phyloP scores from a whole-genome alignment of 208 protist genomes.

The Trypanosoma vivax region DNA sequence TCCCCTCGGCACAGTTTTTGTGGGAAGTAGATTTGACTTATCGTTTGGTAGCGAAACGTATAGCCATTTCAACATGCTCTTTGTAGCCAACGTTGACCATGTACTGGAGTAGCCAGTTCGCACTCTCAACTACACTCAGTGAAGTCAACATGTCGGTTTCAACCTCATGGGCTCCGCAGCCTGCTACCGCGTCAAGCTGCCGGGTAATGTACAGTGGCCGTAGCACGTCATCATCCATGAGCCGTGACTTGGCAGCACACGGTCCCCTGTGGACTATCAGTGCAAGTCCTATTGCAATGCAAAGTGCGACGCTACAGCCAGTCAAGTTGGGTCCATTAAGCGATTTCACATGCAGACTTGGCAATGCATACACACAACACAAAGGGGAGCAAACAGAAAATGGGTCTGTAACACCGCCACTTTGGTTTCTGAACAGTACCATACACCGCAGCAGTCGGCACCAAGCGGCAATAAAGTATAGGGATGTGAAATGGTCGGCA shows the following conservation, averaged over 20 bases:
- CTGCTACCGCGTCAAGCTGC: neutral
- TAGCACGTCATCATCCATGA: slow-evolving; percentile 15
- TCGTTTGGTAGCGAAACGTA: slow-evolving; percentile 1
- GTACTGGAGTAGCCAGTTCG: slow-evolving; percentile 7
- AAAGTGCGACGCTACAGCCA: slow-evolving; percentile 18
- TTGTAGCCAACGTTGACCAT: slow-evolving; percentile 7
- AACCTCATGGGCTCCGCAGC: neutral
- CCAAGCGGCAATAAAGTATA: slow-evolving; percentile 13
- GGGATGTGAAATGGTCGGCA: slow-evolving; percentile 14
- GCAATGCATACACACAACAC: slow-evolving; percentile 23
- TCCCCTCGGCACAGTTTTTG: too few relatives aligned
- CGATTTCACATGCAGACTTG: slow-evolving; percentile 31
- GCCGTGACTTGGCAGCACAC: slow-evolving; percentile 3
- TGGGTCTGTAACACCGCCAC: neutral
- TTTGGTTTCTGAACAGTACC: neutral
- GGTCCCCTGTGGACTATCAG: slow-evolving; percentile 7
- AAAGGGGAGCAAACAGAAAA: neutral
- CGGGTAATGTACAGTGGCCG: neutral
- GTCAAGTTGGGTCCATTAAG: slow-evolving; percentile 11
- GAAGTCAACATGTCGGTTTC: slow-evolving; percentile 7
- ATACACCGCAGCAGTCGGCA: slow-evolving; percentile 6
- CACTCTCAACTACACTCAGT: slow-evolving; percentile 4
- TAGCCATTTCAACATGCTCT: neutral
- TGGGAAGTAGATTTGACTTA: too few relatives aligned
- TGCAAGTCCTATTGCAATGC: slow-evolving; percentile 19